Conservation (phyloP, 1,284 basidiomycete species). For the Boletus holoroseus region DNA sequence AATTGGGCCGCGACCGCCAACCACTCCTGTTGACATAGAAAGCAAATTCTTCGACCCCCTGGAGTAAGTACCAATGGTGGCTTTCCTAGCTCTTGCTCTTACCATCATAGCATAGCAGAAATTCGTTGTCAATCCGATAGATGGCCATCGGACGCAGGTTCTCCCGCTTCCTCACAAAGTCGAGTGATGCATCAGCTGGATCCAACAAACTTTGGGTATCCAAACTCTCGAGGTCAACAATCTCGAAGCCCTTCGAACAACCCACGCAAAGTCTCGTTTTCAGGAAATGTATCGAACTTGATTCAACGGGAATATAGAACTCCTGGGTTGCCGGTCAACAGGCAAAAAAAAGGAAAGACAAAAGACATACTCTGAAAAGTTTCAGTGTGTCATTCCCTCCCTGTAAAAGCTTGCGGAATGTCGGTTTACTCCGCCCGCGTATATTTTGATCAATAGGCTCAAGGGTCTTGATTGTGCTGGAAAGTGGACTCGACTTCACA, state of each 20-base stretch:
- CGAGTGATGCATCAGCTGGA: conserved; percentile 85
- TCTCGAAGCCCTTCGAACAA: conserved; percentile 98
- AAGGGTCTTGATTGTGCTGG: conserved; percentile 95
- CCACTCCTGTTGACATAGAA: conserved; percentile 99
- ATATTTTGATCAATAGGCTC: conserved; percentile 93
- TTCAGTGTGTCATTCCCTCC: conserved; percentile 93
- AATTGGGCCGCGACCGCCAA: conserved; percentile 83
- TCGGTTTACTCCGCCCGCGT: conserved; percentile 82
- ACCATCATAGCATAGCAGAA: conserved; percentile 97
- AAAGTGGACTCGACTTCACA: conserved; percentile 91
- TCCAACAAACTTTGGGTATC: conserved; percentile 97
- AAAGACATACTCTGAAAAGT: conserved; percentile 75
- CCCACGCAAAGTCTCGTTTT: conserved; percentile 98
- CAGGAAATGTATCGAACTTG: conserved; percentile 94
- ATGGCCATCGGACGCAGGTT: conserved; percentile 93
- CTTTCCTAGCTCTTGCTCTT: conserved; percentile 23
- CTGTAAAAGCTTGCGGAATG: conserved; percentile 90
- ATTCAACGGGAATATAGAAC: conserved; percentile 98
- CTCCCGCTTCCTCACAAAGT: conserved; percentile 90
- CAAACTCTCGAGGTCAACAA: conserved; percentile 95
- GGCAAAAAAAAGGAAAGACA: neutral
- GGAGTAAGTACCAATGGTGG: conserved; percentile 7
- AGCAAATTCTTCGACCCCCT: conserved; percentile 73
- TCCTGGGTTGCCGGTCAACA: conserved; percentile 49
- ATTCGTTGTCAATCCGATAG: conserved; percentile 95